Percentiles rank a stretch among this genome's conserved stretches.
phyloP scores from a whole-genome alignment of 176 grass and related monocot species.

The Eragrostis curvula region DNA sequence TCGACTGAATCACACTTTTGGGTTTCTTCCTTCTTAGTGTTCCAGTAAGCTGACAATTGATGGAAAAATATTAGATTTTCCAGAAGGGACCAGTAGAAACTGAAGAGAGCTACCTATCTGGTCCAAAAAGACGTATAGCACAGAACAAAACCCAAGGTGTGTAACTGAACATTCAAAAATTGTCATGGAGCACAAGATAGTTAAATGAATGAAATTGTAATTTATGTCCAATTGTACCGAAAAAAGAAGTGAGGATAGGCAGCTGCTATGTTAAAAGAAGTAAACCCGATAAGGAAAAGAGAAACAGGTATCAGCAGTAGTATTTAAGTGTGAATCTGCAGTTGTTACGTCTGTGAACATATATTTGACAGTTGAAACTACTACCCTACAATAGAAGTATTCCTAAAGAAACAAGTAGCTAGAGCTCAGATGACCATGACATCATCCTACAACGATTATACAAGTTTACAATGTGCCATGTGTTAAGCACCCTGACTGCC shows the following conservation, averaged over 20 bases:
- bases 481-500: not conserved
- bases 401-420: conserved; percentile 1
- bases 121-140: not conserved
- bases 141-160: conserved; percentile 15
- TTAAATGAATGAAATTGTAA: not conserved
- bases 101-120: conserved; percentile 29
- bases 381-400: not conserved
- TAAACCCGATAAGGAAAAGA: not conserved
- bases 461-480: not conserved
- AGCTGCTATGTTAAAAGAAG: not conserved
- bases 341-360: too few relatives aligned
- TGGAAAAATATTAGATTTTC: conserved; percentile 34
- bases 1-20: conserved; percentile 76
- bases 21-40: conserved; percentile 70
- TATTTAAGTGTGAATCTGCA: too few relatives aligned
- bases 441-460: not conserved
- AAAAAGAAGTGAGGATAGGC: not conserved
- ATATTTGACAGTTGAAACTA: too few relatives aligned
- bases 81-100: conserved; percentile 24
- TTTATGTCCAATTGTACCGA: not conserved
- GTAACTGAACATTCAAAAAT: conserved; percentile 20
- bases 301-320: not conserved
- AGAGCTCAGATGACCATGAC: not conserved
- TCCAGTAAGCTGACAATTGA: conserved; percentile 84
- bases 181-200: not conserved